Evolutionary conservation across 257 asterid genomes (phyloP), one percentile per base, ranked within the genome.

Genomic region (Paraleonurus japonicus): DNA sequence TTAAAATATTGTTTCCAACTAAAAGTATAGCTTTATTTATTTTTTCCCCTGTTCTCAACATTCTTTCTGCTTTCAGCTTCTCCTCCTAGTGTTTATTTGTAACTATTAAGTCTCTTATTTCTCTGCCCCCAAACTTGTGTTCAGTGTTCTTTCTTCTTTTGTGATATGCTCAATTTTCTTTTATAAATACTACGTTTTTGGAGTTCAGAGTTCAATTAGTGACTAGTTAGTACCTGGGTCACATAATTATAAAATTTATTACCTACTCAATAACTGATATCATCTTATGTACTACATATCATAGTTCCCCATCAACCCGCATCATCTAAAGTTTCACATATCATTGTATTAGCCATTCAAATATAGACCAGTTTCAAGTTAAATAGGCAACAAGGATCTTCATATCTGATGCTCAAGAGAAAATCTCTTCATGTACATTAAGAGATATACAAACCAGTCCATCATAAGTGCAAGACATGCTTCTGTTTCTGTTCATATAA

Each of bases 371-470:
- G 28, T 27, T 22, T 13, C n/a, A 7, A 43, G 41, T 41, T 23
- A 23, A 64, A 5, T 11, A 39, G 23, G 20, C 5, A 10, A 39
- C 12, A n/a, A 39, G 69, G 35, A 65, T 62, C 53, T 35, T 37
- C 15, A 41, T 13, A 65, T 2, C 9, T 23, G 15, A 43, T 20
- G 55, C 10, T 15, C 13, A 0, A 45, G 20, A 16, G 23, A 0
- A 11, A 33, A 20, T 4, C 37, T 5, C 16, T 13, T n/a, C 10
- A 45, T 37, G 27, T 35, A 23, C 58, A 15, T 20, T 35, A 22
- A n/a, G 27, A 35, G 43, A 70, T n/a, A 47, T 35, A 59, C 75
- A 37, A n/a, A 47, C 69, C 48, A 59, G 51, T 33, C 15, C 41
- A 70, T 4, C 0, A 24, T 9, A 54, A 33, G 54, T 33, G 39